These are phyloP conservation scores for Arctostaphylos glauca DNA, from an alignment of 148 eudicot genomes.

Conservation along the genomic window DNA sequence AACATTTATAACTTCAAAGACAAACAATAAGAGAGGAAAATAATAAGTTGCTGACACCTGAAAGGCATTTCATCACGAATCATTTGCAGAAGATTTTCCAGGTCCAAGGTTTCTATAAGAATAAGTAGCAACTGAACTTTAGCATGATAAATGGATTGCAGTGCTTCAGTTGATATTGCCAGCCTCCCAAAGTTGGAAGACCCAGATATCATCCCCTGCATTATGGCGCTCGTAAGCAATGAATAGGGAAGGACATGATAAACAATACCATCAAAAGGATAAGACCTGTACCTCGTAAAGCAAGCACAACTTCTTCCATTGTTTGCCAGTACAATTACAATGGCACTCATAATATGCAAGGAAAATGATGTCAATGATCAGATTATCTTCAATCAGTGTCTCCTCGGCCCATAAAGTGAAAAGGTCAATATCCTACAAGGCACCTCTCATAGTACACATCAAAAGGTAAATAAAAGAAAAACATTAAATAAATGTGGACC, in stretches of 20 bases:
- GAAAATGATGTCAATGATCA: constrained; percentile 85
- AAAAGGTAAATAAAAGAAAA: constrained; percentile 6
- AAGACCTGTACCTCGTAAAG: constrained; percentile 69
- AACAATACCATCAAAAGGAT: constrained; percentile 16
- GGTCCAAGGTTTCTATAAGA: constrained; percentile 77
- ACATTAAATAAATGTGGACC: not conserved
- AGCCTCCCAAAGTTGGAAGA: constrained; percentile 66
- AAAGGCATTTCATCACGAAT: constrained; percentile 78
- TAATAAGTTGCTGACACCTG: constrained; percentile 38
- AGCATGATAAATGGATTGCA: constrained; percentile 59
- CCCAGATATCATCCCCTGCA: constrained; percentile 69
- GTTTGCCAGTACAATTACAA: constrained; percentile 60
- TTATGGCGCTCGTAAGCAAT: constrained; percentile 18
- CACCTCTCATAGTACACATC: constrained; percentile 13
- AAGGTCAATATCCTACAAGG: constrained; percentile 72
- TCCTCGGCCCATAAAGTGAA: constrained; percentile 94
- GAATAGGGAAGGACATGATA: not conserved
- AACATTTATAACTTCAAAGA: not conserved
- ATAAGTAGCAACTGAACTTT: constrained; percentile 86
- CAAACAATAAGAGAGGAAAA: not conserved
- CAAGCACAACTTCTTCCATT: constrained; percentile 76
- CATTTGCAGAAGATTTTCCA: constrained; percentile 90
- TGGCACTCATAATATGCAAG: constrained; percentile 82
- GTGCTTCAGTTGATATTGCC: constrained; percentile 75
- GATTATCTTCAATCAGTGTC: constrained; percentile 74